A percentile compares a stretch with the other conserved stretches of the same genome.
Evolutionary conservation across 2,329 filamentous ascomycete genomes (phyloP).

Genomic region (Sphaceloma murrayae): DNA sequence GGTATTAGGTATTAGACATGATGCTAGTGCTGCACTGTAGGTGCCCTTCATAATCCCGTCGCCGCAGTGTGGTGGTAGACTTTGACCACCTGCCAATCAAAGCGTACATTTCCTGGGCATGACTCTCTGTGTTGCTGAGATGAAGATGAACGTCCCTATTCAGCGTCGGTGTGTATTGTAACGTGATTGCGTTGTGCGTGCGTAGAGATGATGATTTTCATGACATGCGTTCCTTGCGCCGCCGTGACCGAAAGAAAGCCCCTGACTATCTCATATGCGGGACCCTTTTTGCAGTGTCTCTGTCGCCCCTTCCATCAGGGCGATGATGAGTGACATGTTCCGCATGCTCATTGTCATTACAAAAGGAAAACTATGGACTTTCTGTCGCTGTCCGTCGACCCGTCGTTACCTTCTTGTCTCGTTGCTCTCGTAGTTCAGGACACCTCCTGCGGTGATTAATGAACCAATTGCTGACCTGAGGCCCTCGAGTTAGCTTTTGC

Average conservation of each 20-base stretch:
- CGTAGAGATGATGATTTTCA: background rate
- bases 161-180: no score
- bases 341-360: background rate
- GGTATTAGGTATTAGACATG: conserved; percentile 15
- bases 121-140: background rate
- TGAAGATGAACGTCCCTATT: no score
- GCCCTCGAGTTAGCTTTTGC: background rate
- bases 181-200: no score
- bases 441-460: conserved; percentile 32
- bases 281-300: no score
- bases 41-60: background rate
- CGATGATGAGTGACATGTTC: no score
- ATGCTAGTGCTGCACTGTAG: conserved; percentile 13
- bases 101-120: background rate
- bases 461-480: conserved; percentile 32
- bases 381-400: conserved; percentile 10
- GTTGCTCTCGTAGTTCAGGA: conserved; percentile 31
- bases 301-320: no score
- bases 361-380: conserved; percentile 11
- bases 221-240: no score
- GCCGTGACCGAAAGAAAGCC: background rate
- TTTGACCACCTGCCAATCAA: conserved; percentile 9
- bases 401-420: conserved; percentile 23
- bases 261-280: background rate
- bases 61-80: background rate